phyloP scores from a whole-genome alignment of 83 land plant genomes.

The Picea abies region DNA sequence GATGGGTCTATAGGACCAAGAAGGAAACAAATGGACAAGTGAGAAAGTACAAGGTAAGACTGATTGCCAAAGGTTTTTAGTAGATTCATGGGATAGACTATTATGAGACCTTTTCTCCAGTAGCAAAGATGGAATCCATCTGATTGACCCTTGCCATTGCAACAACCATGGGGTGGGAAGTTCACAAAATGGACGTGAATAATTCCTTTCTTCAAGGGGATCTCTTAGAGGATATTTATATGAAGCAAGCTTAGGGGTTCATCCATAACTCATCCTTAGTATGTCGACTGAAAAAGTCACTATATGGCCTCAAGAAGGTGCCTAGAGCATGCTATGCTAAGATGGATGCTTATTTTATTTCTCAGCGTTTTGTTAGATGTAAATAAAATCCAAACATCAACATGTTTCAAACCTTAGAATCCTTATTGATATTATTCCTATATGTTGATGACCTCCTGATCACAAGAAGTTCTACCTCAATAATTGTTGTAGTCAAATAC shows the following conservation, averaged over 20 bases:
- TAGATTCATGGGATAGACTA: background rate
- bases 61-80: background rate
- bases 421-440: too few relatives aligned
- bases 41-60: background rate
- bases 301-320: background rate
- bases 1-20: background rate
- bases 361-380: background rate
- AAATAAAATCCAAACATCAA: too few relatives aligned
- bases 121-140: too few relatives aligned
- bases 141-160: too few relatives aligned
- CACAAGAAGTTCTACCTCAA: too few relatives aligned
- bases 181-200: too few relatives aligned
- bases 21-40: background rate
- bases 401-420: too few relatives aligned
- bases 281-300: constrained; percentile 8
- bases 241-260: constrained; percentile 8
- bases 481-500: too few relatives aligned
- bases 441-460: too few relatives aligned
- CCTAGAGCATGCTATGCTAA: background rate
- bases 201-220: background rate
- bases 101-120: too few relatives aligned
- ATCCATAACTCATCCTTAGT: background rate
- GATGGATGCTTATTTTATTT: background rate
- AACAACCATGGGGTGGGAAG: too few relatives aligned
- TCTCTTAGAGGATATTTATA: constrained; percentile 8